A percentile compares a stretch with the other conserved stretches of the same genome.
These are phyloP conservation scores for Zea luxurians DNA, from an alignment of 176 grass and related monocot genomes.

Conservation along the genomic window DNA sequence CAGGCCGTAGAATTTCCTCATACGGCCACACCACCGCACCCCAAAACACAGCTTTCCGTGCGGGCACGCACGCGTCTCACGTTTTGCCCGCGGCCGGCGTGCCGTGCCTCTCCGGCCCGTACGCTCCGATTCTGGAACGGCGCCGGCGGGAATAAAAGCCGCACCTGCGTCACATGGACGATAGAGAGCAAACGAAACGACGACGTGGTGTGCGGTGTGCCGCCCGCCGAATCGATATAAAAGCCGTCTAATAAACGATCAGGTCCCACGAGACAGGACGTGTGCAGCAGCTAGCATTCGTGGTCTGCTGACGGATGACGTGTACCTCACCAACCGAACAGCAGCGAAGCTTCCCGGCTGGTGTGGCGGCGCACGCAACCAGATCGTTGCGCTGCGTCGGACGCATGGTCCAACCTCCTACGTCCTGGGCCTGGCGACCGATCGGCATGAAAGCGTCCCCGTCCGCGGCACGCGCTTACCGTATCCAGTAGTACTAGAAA, in stretches of 20 bases:
- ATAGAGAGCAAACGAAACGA: too few relatives aligned
- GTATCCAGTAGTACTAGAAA: too few relatives aligned
- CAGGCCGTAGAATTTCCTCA: neutral
- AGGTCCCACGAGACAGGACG: too few relatives aligned
- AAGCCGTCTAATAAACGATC: too few relatives aligned
- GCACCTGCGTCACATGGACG: slow-evolving; percentile 26
- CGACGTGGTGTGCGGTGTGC: neutral
- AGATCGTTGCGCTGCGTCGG: too few relatives aligned
- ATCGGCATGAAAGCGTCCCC: too few relatives aligned
- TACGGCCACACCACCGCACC: too few relatives aligned
- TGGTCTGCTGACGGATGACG: neutral
- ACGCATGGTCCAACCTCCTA: too few relatives aligned
- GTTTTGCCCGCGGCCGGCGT: neutral
- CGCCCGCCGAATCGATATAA: neutral
- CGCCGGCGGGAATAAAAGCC: neutral
- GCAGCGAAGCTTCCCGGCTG: neutral
- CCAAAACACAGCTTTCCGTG: neutral
- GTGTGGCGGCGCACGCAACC: neutral
- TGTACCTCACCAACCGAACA: neutral
- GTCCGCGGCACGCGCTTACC: too few relatives aligned
- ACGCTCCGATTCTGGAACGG: neutral
- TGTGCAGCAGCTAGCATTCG: too few relatives aligned
- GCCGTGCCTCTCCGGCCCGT: too few relatives aligned
- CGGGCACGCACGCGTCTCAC: neutral
- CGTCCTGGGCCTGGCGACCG: too few relatives aligned